Evolutionary conservation across 1,284 basidiomycete species (phyloP), one percentile per base, ranked within the genome.

Genomic region (Ustilago curta): DNA sequence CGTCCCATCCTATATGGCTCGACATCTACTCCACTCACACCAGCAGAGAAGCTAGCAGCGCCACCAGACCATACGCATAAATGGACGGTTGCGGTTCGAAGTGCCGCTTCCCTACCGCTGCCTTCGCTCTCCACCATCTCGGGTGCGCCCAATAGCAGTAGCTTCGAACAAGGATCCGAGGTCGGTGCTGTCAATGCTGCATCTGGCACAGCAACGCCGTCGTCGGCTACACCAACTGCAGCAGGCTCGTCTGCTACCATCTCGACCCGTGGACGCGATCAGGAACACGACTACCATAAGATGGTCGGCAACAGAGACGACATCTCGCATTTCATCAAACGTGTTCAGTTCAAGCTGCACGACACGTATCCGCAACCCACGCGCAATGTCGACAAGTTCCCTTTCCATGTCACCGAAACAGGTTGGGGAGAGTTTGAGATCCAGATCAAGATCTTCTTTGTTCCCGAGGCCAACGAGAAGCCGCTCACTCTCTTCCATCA

Each of bases 391-490:
- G 97, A 99, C 83, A 94, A 92, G 82, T 90, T 93, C 8, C 97
- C 97, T 0, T 99, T 95, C 83, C 92, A 94, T 78, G 91, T 99
- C 9, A 92, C 94, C 8, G 97, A 99, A 85, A 98, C 96, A 9
- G 97, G 96, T 49, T 99, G 97, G 97, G 97, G 97, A 82, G 97
- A 99, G 87, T 99, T 99, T 86, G 94, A 97, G 80, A 92, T 99
- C 69, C 90, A 92, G 81, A 96, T 99, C 79, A 91, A 93, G 70
- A 91, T 99, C 70, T 92, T 91, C 54, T 98, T 99, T 86, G 88
- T 94, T n/a, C 86, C 89, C 47, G 97, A 99, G 85, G 91, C 95
- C 2, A 91, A 90, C 55, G 97, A 99, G 86, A 98, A 98, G 85
- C 90, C 94, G 8, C 87, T 97, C 70, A 89, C 89, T 5, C 87